phyloP scores from a whole-genome alignment of 2,329 filamentous ascomycete species.

The Xylariomycetidae sp. region DNA sequence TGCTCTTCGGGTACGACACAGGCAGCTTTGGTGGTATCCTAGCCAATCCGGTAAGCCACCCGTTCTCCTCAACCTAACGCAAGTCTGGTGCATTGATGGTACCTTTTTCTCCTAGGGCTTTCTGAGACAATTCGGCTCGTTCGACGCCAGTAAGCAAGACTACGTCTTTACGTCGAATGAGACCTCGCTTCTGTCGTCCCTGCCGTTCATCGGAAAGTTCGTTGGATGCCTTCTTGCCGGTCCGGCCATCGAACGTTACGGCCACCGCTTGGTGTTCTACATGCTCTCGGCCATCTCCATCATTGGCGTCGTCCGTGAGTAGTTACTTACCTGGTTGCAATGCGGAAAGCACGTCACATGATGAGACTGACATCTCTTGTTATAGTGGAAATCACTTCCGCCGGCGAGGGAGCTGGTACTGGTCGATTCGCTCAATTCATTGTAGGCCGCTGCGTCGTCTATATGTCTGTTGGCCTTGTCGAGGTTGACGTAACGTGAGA shows the following conservation, averaged over 20 bases:
- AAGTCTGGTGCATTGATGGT: too few relatives aligned
- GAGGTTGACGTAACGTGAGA: background rate
- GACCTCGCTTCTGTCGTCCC: background rate
- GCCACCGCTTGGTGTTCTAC: background rate
- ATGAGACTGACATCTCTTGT: background rate
- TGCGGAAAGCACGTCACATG: background rate
- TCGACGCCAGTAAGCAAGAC: background rate
- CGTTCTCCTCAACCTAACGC: too few relatives aligned
- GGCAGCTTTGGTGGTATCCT: background rate
- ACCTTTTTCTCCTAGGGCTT: background rate
- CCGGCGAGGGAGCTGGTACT: background rate
- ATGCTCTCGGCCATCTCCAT: background rate
- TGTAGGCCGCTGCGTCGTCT: background rate
- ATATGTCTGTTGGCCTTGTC: background rate
- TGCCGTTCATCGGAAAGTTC: background rate
- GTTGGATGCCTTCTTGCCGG: background rate
- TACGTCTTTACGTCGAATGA: background rate
- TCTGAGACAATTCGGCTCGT: background rate
- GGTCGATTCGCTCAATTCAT: conserved; percentile 1
- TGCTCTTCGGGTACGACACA: background rate
- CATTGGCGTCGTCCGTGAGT: background rate
- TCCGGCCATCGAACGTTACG: background rate
- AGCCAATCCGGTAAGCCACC: background rate
- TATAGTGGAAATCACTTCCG: background rate
- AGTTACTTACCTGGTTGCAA: background rate